phyloP scores from a whole-genome alignment of 2,329 filamentous ascomycete species.

The Ophiostoma tasmaniense region DNA sequence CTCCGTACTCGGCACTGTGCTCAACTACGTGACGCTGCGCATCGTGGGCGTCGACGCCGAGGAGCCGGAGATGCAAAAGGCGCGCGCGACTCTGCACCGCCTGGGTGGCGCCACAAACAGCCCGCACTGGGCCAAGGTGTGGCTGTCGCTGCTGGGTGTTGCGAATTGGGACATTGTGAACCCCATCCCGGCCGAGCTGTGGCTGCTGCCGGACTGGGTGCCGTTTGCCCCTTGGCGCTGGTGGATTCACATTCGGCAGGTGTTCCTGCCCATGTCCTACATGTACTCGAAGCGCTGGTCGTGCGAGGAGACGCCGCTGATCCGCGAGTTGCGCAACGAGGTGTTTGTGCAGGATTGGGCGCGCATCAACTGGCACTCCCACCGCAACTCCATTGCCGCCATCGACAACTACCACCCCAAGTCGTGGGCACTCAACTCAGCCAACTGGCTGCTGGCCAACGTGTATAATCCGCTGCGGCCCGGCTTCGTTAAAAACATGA shows the following conservation, averaged over 20 bases:
- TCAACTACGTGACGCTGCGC: conserved; percentile 80
- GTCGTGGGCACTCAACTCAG: conserved; percentile 66
- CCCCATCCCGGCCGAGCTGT: conserved; percentile 85
- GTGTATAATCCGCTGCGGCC: conserved; percentile 72
- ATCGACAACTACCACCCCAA: conserved; percentile 92
- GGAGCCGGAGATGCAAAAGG: conserved; percentile 76
- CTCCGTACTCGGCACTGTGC: conserved; percentile 77
- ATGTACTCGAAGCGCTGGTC: conserved; percentile 77
- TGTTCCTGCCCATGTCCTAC: conserved; percentile 89
- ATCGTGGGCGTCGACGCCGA: conserved; percentile 77
- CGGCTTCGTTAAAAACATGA: conserved; percentile 55
- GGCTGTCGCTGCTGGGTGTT: conserved; percentile 77
- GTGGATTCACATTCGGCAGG: conserved; percentile 98
- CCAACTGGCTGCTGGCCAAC: conserved; percentile 71
- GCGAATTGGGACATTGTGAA: conserved; percentile 89
- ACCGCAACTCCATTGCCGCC: conserved; percentile 74
- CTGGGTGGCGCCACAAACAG: conserved; percentile 75
- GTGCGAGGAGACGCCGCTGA: conserved; percentile 66
- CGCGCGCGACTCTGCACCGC: conserved; percentile 70
- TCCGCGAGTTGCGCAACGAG: conserved; percentile 66
- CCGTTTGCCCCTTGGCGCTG: conserved; percentile 86
- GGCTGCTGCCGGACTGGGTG: conserved; percentile 86
- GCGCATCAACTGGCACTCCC: conserved; percentile 63
- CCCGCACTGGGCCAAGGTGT: conserved; percentile 97
- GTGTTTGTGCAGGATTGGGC: conserved; percentile 72